Conservation (phyloP, 2,329 filamentous ascomycete species). For the Colletotrichum salicis region DNA sequence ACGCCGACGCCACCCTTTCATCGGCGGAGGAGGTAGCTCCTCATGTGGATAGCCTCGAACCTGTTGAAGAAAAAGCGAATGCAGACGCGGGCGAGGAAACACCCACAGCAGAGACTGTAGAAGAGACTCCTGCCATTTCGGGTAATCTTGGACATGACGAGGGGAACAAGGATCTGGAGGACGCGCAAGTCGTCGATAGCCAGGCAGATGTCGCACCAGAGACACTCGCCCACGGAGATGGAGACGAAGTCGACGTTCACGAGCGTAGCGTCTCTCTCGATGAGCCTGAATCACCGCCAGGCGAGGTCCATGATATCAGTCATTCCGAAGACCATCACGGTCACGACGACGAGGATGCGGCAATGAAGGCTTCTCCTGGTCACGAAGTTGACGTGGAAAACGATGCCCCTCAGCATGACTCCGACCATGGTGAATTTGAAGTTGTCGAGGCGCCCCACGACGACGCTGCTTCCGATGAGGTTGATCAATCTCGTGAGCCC, state of each 20-base stretch:
- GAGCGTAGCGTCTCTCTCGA: neutral
- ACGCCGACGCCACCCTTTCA: accelerated
- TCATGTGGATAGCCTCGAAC: neutral
- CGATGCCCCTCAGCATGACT: neutral
- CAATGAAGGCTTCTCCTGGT: neutral
- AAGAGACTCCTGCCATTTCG: too few relatives aligned
- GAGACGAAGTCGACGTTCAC: too few relatives aligned
- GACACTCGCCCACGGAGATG: too few relatives aligned
- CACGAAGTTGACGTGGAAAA: neutral
- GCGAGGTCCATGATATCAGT: neutral
- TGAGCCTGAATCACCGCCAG: neutral
- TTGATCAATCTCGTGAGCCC: neutral
- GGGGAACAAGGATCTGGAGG: too few relatives aligned
- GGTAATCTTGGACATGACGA: too few relatives aligned
- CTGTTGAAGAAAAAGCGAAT: neutral
- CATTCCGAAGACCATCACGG: neutral
- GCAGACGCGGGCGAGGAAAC: too few relatives aligned
- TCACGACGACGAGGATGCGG: neutral
- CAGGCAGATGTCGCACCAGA: too few relatives aligned
- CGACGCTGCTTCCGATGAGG: neutral
- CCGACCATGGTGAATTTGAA: neutral
- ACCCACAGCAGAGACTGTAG: neutral
- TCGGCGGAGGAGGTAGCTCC: neutral
- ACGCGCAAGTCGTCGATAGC: too few relatives aligned
- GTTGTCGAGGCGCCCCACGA: neutral